Percentiles rank a stretch among this genome's conserved stretches.
These are phyloP conservation scores for Chrysopogon serrulatus DNA, from an alignment of 176 grass and related monocot species.

Conservation along the genomic window DNA sequence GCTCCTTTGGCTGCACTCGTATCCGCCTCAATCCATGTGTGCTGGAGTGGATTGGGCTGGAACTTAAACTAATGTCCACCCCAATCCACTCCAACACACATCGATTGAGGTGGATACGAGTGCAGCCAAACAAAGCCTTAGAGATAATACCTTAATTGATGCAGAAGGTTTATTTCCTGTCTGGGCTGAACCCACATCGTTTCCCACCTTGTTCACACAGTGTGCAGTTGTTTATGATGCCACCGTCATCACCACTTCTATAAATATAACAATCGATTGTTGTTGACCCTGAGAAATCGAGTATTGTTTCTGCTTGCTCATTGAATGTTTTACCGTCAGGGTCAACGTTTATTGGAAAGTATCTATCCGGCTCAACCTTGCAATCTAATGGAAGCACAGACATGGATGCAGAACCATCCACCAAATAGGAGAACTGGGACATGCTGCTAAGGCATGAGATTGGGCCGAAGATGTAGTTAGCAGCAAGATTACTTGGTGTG, in stretches of 20 bases:
- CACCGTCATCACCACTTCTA: background rate
- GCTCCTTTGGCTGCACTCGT: too few relatives aligned
- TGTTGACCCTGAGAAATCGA: background rate
- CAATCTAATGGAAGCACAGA: background rate
- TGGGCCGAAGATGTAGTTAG: background rate
- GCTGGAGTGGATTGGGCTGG: too few relatives aligned
- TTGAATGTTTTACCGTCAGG: background rate
- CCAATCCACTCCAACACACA: too few relatives aligned
- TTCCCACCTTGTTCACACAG: background rate
- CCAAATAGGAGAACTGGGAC: background rate
- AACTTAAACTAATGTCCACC: too few relatives aligned
- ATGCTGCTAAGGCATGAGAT: background rate
- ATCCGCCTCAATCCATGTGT: too few relatives aligned
- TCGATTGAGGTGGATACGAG: too few relatives aligned
- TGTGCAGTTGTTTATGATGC: background rate
- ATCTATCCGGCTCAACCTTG: background rate
- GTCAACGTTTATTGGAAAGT: background rate
- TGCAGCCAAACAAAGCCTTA: background rate
- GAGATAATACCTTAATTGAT: background rate
- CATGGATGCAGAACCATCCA: fast-evolving
- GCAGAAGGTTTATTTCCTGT: constrained; percentile 22
- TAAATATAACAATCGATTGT: background rate
- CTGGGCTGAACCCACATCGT: constrained; percentile 1
- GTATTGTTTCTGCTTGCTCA: background rate
- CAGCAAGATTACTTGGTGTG: background rate